Percentiles rank a stretch among this genome's conserved stretches.
Conservation (phyloP, 129 eudicot species). For the Sambucus nigra region DNA sequence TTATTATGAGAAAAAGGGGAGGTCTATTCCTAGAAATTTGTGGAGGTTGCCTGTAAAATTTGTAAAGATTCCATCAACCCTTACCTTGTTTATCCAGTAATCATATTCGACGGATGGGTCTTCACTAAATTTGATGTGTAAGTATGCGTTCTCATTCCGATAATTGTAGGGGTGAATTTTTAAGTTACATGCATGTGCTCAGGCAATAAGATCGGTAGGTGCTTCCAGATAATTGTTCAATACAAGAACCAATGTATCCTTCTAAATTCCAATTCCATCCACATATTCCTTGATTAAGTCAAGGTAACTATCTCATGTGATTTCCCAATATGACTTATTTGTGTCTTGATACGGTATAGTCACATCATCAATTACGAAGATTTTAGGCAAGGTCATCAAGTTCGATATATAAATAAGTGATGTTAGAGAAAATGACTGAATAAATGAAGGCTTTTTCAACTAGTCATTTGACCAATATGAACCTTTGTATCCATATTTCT, state of each 20-base stretch:
- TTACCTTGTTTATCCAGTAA: constrained; percentile 70
- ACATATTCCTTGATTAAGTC: constrained; percentile 81
- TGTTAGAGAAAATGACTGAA: constrained; percentile 93
- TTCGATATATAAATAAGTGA: constrained; percentile 73
- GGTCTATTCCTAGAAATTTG: constrained; percentile 66
- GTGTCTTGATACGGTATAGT: constrained; percentile 70
- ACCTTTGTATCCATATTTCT: constrained; percentile 80
- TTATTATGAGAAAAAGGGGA: no score
- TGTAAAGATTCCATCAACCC: constrained; percentile 76
- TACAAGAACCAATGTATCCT: constrained; percentile 60
- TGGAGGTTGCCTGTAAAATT: constrained; percentile 81
- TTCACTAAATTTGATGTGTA: constrained; percentile 69
- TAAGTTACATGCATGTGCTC: constrained; percentile 76
- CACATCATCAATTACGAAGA: constrained; percentile 67
- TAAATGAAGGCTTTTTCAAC: constrained; percentile 83
- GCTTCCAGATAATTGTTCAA: constrained; percentile 44
- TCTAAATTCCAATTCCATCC: constrained; percentile 89
- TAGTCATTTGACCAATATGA: constrained; percentile 82
- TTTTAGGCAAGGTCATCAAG: constrained; percentile 73
- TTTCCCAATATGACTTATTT: constrained; percentile 79
- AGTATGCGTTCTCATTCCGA: constrained; percentile 57
- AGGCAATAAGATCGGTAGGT: constrained; percentile 68
- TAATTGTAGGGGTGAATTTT: constrained; percentile 94
- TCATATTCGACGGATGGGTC: constrained; percentile 78
- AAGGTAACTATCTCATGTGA: no score